These are phyloP conservation scores for Fusarium chaquense DNA, from an alignment of 2,329 filamentous ascomycete genomes.

Conservation along the genomic window DNA sequence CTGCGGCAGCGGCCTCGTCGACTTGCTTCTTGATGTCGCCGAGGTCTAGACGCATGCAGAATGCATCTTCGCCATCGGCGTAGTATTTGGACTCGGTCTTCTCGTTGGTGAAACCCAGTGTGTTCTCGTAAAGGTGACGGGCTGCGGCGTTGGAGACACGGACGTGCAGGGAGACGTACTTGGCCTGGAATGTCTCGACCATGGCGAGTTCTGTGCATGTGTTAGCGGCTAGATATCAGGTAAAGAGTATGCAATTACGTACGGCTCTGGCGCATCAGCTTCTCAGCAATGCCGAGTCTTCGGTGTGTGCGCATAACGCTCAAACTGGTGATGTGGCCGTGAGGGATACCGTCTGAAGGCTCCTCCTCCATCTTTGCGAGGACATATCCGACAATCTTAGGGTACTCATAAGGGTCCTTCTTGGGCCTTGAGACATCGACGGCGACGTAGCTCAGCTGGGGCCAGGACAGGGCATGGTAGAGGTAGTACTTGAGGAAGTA, in stretches of 20 bases:
- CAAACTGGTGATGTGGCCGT: slow-evolving; percentile 95
- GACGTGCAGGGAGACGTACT: slow-evolving; percentile 96
- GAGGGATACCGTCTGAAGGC: slow-evolving; percentile 86
- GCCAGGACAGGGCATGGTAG: slow-evolving; percentile 98
- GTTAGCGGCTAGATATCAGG: neutral
- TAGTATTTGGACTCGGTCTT: slow-evolving; percentile 93
- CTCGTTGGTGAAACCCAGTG: slow-evolving; percentile 87
- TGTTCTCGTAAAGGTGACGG: slow-evolving; percentile 91
- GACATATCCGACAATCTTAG: slow-evolving; percentile 99
- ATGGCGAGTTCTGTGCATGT: slow-evolving; percentile 81
- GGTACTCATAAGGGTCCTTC: slow-evolving; percentile 85
- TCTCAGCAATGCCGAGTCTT: slow-evolving; percentile 91
- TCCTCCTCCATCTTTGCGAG: slow-evolving; percentile 99
- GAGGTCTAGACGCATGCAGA: slow-evolving; percentile 91
- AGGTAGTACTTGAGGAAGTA: slow-evolving; percentile 99
- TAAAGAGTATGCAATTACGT: slow-evolving; percentile 54
- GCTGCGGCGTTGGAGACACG: slow-evolving; percentile 94
- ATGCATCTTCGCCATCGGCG: slow-evolving; percentile 96
- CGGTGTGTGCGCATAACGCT: slow-evolving; percentile 97
- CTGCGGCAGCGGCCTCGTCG: slow-evolving; percentile 57
- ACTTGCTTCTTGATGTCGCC: slow-evolving; percentile 66
- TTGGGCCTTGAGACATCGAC: slow-evolving; percentile 87
- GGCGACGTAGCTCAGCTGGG: slow-evolving; percentile 95
- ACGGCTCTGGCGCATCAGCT: slow-evolving; percentile 97
- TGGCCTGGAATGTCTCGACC: slow-evolving; percentile 91